Percentiles rank a stretch among this genome's conserved stretches.
Evolutionary conservation across 2,329 filamentous ascomycete species (phyloP).

Genomic region (Alternaria sp.): DNA sequence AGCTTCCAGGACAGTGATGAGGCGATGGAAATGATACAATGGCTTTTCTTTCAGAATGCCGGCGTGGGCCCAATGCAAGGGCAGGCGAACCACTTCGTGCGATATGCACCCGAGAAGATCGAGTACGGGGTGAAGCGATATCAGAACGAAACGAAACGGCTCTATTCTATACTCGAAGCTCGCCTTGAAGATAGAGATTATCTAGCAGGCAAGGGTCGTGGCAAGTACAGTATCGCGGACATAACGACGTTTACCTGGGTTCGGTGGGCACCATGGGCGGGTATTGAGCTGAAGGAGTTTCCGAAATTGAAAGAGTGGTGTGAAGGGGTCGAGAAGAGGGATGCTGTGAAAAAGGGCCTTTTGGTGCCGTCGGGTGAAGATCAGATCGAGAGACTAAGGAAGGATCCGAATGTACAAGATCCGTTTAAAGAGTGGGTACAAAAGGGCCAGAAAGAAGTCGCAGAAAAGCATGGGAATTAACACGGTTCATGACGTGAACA

Average conservation of each 20-base stretch:
- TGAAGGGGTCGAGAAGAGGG: constrained; percentile 43
- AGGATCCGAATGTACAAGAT: constrained; percentile 32
- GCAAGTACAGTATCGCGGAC: constrained; percentile 70
- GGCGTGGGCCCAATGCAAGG: constrained; percentile 81
- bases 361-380: constrained; percentile 33
- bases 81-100: constrained; percentile 79
- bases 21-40: constrained; percentile 79
- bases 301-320: constrained; percentile 64
- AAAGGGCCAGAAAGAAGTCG: constrained; percentile 32
- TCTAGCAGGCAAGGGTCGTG: constrained; percentile 67
- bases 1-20: constrained; percentile 79
- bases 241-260: constrained; percentile 81
- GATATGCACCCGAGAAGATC: constrained; percentile 82
- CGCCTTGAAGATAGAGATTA: constrained; percentile 66
- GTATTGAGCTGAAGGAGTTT: constrained; percentile 73
- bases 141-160: constrained; percentile 78
- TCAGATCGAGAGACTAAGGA: constrained; percentile 35
- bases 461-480: constrained; percentile 26
- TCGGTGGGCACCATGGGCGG: constrained; percentile 64
- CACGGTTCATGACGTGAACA: background rate
- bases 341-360: constrained; percentile 66
- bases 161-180: constrained; percentile 78
- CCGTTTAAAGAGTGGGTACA: constrained; percentile 38
- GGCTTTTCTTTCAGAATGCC: constrained; percentile 75
- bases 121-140: constrained; percentile 83